Evolutionary conservation across 2,329 filamentous ascomycete genomes (phyloP).

Genomic region (Ophiostoma novo-ulmi): DNA sequence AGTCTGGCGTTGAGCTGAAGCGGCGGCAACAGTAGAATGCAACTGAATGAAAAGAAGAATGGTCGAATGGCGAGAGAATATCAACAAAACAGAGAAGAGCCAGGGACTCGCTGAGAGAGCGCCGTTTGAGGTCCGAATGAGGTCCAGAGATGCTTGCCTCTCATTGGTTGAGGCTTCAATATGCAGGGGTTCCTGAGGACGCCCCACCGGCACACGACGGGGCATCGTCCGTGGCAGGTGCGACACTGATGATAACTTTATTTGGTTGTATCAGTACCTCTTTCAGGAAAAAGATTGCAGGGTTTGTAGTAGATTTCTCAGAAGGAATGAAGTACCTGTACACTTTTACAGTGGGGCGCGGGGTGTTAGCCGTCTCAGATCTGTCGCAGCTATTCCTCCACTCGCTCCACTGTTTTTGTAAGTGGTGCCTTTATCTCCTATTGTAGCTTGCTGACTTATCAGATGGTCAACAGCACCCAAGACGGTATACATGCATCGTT

Average conservation of each 20-base stretch:
- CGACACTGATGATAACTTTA: conserved; percentile 17
- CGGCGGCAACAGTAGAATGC: neutral
- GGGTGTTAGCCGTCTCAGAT: conserved; percentile 24
- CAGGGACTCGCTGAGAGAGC: neutral
- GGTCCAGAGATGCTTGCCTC: neutral
- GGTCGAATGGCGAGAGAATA: neutral
- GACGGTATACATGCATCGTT: too few relatives aligned
- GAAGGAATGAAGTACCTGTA: neutral
- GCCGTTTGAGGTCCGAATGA: conserved; percentile 20
- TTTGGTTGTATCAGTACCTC: neutral
- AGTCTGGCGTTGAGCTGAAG: neutral
- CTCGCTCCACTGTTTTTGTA: conserved; percentile 16
- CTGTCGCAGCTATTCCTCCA: conserved; percentile 37
- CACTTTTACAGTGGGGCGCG: conserved; percentile 18
- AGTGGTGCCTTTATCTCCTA: neutral
- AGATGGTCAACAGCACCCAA: neutral
- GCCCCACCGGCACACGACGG: conserved; percentile 21
- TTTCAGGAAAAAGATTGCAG: neutral
- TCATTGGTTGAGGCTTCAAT: conserved; percentile 23
- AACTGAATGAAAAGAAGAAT: neutral
- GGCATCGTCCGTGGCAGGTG: conserved; percentile 17
- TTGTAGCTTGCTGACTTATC: neutral
- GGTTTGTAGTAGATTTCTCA: neutral
- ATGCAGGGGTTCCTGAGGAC: conserved; percentile 28
- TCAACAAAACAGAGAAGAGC: neutral